Conservation (phyloP, 257 asterid species). For the Rehmannia glutinosa region DNA sequence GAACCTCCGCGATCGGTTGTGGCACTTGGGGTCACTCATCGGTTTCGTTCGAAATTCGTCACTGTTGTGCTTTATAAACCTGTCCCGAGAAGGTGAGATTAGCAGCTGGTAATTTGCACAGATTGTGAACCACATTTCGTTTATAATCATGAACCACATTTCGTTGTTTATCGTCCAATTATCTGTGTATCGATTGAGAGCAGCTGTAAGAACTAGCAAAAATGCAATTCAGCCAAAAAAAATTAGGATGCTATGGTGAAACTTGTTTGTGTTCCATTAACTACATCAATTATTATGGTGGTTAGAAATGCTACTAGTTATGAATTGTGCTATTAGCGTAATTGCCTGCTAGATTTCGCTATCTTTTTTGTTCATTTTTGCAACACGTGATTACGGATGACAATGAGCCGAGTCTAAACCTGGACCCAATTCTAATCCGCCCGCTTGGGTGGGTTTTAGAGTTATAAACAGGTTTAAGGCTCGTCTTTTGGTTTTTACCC, state of each 20-base stretch:
- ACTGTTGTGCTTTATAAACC: slow-evolving; percentile 93
- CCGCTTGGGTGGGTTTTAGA: too few relatives aligned
- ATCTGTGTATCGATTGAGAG: slow-evolving; percentile 11
- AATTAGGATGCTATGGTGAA: slow-evolving; percentile 6
- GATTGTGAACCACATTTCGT: too few relatives aligned
- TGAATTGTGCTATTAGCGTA: background rate
- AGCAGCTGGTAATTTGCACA: slow-evolving; percentile 26
- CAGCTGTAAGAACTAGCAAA: slow-evolving; percentile 8
- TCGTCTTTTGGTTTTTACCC: too few relatives aligned
- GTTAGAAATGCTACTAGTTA: background rate
- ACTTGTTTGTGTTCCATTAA: slow-evolving; percentile 8
- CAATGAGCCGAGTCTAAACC: too few relatives aligned
- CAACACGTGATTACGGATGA: background rate
- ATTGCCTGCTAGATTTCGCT: background rate
- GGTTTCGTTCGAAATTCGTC: slow-evolving; percentile 83
- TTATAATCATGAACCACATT: too few relatives aligned
- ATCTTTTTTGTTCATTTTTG: background rate
- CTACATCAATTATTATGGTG: background rate
- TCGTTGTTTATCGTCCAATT: background rate
- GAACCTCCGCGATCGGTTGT: slow-evolving; percentile 64
- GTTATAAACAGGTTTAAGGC: too few relatives aligned
- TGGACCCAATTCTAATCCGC: too few relatives aligned
- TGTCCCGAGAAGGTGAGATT: slow-evolving; percentile 62
- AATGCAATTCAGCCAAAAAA: background rate
- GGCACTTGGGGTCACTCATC: slow-evolving; percentile 83